Evolutionary conservation across 2,329 filamentous ascomycete species (phyloP), one percentile per base, ranked within the genome.

Genomic region (Aspergillus piperis): DNA sequence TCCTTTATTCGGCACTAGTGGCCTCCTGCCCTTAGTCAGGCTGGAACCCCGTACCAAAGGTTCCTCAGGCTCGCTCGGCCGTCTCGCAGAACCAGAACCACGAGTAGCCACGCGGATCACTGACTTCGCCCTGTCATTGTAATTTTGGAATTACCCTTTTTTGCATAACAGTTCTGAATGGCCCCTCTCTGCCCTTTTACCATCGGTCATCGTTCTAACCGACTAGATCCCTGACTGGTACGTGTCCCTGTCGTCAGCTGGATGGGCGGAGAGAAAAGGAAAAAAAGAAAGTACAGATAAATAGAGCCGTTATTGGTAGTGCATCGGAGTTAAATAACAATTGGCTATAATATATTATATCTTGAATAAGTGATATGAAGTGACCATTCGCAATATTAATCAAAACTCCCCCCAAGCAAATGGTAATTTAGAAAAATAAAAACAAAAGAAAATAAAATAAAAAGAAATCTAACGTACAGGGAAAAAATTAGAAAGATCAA

Each of bases 211-310:
- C 42, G 38, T 54, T 47, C 60, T 62, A 66, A 61, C 57, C 54
- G 58, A 57, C 59, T 63, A 58, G 53, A 64, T 62, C 61, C 62
- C 58, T 62, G 59, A 36, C 54, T 62, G 57, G 61, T 66, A 62
- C 64, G 64, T 66, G 58, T 62, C 62, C 56, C 56, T 64, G 61
- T 65, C 61, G 64, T 66, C 63, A 66, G 64, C 64, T 49, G 44
- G 57, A 61, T 58, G 38, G 19, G 25, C 51, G 44, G 54, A 51
- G 42, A 38, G 15, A 19, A 41, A 44, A 27, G 11, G 13, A 44
- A 17, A 38, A 36, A 21, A 38, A 53, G 1, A 19, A 39, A 5
- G 30, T 25, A 25, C 3, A n/a, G 32, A 47, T 19, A 39, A 53
- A 17, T 48, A 41, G 32, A 36, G 32, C 10, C 11, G 32, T 36